Evolutionary conservation across 495 filamentous ascomycete genomes (phyloP).

Genomic region (Lineolata rhizophorae): DNA sequence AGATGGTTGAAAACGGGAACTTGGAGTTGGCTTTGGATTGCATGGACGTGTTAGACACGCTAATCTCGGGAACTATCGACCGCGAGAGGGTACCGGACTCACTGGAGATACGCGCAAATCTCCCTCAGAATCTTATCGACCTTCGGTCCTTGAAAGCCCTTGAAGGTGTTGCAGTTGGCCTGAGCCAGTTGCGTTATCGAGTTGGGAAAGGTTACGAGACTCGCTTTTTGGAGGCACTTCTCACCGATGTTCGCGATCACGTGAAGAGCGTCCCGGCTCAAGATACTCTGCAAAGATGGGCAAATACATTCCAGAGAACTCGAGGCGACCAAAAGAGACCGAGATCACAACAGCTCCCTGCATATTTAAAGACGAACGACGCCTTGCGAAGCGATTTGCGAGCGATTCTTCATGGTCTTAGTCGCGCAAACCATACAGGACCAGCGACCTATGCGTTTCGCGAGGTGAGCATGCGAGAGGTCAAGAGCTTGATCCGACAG

Average conservation of each 20-base stretch:
- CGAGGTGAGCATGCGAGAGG: constrained; percentile 68
- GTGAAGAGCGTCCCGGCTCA: constrained; percentile 48
- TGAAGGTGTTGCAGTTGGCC: constrained; percentile 54
- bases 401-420: constrained; percentile 50
- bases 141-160: constrained; percentile 59
- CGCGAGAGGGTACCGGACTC: too few relatives aligned
- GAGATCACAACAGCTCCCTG: too few relatives aligned
- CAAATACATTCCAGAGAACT: constrained; percentile 34
- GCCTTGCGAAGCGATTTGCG: constrained; percentile 43
- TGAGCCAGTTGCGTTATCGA: constrained; percentile 48
- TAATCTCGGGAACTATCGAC: constrained; percentile 46
- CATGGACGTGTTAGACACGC: constrained; percentile 51
- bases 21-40: constrained; percentile 57
- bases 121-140: constrained; percentile 29
- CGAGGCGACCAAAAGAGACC: constrained; percentile 44
- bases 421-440: constrained; percentile 52
- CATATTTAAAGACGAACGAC: constrained; percentile 50
- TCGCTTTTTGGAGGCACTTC: constrained; percentile 54
- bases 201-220: constrained; percentile 76
- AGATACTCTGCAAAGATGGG: constrained; percentile 63
- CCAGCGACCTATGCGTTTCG: constrained; percentile 69
- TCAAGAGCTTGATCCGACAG: constrained; percentile 64
- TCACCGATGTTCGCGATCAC: constrained; percentile 64
- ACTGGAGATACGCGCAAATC: constrained; percentile 12
- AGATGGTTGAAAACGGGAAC: constrained; percentile 56